Percentiles rank a stretch among this genome's conserved stretches.
Evolutionary conservation across 2,329 filamentous ascomycete species (phyloP).

Genomic region (Penicillium sp.): DNA sequence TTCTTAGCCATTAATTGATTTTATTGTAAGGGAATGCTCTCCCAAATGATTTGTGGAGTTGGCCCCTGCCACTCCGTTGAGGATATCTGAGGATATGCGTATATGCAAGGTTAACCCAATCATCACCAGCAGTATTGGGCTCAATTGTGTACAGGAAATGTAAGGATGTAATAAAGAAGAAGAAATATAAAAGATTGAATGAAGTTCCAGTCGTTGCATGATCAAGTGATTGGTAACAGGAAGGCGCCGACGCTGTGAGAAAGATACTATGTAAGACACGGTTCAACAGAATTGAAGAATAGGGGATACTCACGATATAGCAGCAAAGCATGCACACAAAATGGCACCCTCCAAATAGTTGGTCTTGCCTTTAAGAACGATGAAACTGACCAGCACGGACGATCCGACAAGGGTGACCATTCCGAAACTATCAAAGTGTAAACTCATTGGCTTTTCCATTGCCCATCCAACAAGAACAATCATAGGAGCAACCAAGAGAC

Average conservation of each 20-base stretch:
- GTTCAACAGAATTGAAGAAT: not conserved
- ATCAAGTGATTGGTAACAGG: conserved; percentile 14
- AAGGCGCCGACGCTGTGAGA: conserved; percentile 18
- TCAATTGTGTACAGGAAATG: not conserved
- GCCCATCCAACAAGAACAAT: conserved; percentile 75
- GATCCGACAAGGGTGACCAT: conserved; percentile 20
- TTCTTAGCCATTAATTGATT: too few relatives aligned
- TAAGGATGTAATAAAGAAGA: not conserved
- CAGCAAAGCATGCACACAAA: conserved; percentile 22
- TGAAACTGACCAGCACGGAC: conserved; percentile 21
- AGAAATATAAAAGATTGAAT: not conserved
- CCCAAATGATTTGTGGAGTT: not conserved
- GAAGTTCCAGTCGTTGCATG: too few relatives aligned
- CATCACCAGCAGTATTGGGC: not conserved
- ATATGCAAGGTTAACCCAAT: not conserved
- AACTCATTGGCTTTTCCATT: conserved; percentile 42
- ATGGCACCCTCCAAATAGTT: conserved; percentile 25
- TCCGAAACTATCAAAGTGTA: conserved; percentile 21
- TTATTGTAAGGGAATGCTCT: not conserved
- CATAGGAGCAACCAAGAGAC: conserved; percentile 71
- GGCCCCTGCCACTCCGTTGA: not conserved
- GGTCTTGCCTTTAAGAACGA: conserved; percentile 22
- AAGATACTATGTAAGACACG: not conserved
- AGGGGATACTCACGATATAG: conserved; percentile 20
- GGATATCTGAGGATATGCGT: not conserved